A percentile compares a stretch with the other conserved stretches of the same genome.
Evolutionary conservation across 441 rosid species (phyloP).

Genomic region (Mallotus repandus): DNA sequence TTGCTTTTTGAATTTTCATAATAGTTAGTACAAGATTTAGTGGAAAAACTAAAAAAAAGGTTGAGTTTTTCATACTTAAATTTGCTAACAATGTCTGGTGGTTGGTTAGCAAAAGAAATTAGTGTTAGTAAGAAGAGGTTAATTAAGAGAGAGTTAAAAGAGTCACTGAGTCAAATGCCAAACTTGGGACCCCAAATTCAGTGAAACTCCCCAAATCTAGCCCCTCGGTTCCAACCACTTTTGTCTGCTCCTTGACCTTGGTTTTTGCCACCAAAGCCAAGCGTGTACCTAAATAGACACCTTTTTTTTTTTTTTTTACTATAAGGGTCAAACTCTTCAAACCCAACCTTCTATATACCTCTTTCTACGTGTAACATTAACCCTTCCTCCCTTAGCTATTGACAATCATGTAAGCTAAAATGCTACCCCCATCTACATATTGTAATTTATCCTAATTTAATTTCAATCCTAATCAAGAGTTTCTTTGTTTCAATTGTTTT

Average conservation of each 20-base stretch:
- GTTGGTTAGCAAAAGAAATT: slow-evolving; percentile 28
- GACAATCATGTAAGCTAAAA: too few relatives aligned
- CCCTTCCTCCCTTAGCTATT: background rate
- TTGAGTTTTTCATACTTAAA: slow-evolving; percentile 20
- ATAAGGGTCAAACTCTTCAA: slow-evolving; percentile 43
- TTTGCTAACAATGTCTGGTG: slow-evolving; percentile 28
- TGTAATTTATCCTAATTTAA: too few relatives aligned
- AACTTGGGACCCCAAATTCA: slow-evolving; percentile 67
- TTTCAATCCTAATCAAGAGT: too few relatives aligned
- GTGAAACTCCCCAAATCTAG: slow-evolving; percentile 60
- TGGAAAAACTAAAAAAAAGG: background rate
- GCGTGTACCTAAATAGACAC: slow-evolving; percentile 49
- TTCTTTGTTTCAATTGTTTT: too few relatives aligned
- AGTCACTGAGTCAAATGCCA: slow-evolving; percentile 43
- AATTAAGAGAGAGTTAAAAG: slow-evolving; percentile 23
- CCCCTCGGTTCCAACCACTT: slow-evolving; percentile 64
- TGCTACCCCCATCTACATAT: background rate
- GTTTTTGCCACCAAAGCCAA: slow-evolving; percentile 48
- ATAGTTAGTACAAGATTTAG: background rate
- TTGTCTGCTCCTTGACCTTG: slow-evolving; percentile 68
- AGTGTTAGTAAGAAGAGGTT: slow-evolving; percentile 29
- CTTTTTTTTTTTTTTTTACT: slow-evolving; percentile 9
- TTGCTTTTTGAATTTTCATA: slow-evolving; percentile 35
- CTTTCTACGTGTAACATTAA: slow-evolving; percentile 53
- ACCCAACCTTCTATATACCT: slow-evolving; percentile 52